A percentile compares a stretch with the other conserved stretches of the same genome.
phyloP scores from a whole-genome alignment of 2,329 filamentous ascomycete species.

The Sarocladium oryzae region DNA sequence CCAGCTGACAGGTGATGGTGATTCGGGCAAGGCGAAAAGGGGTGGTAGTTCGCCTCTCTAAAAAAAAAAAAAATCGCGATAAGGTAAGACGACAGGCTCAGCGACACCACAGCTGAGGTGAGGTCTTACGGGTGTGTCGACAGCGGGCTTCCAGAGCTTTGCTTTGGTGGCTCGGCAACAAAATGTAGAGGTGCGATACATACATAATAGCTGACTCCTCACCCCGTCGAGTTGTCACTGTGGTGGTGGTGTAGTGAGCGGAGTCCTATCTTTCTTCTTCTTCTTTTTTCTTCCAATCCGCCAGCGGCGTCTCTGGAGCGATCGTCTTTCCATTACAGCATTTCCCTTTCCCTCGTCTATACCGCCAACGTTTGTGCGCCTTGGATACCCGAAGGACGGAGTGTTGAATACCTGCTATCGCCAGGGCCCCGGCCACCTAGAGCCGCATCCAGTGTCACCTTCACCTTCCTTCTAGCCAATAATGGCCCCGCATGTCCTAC shows the following conservation, averaged over 20 bases:
- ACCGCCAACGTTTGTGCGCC: too few species aligned
- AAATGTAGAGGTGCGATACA: too few species aligned
- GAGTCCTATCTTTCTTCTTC: background rate
- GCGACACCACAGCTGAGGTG: background rate
- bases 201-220: too few species aligned
- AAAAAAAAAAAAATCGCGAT: too few species aligned
- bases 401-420: background rate
- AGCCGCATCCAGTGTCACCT: constrained; percentile 4
- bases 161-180: background rate
- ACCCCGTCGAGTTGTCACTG: too few species aligned
- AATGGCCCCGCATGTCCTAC: background rate
- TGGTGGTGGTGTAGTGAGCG: background rate
- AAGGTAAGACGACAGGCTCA: too few species aligned
- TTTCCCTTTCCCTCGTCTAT: too few species aligned
- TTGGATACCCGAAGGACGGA: background rate
- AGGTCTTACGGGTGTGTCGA: background rate
- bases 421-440: background rate
- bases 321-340: too few species aligned
- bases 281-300: background rate
- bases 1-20: background rate
- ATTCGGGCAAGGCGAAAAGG: background rate
- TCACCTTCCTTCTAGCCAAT: background rate
- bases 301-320: too few species aligned
- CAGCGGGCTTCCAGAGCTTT: background rate
- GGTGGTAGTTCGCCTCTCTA: background rate